These are phyloP conservation scores for Davidsoniella virescens DNA, from an alignment of 2,329 filamentous ascomycete species.

Conservation along the genomic window DNA sequence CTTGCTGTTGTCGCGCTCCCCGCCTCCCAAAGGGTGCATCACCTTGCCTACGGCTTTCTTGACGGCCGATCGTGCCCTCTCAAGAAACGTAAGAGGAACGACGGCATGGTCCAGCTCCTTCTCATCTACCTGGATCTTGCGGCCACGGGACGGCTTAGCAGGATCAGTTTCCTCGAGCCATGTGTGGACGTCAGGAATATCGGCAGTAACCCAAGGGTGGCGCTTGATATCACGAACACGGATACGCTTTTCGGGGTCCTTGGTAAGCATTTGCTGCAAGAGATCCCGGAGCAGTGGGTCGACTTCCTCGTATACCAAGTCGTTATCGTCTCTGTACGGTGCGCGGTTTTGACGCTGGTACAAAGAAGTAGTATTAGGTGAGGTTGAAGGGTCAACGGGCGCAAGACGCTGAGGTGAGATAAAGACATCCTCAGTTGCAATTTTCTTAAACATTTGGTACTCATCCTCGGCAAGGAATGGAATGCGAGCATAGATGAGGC, in stretches of 20 bases:
- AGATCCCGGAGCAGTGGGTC: slow-evolving; percentile 68
- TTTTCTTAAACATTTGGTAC: slow-evolving; percentile 79
- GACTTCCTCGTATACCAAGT: slow-evolving; percentile 72
- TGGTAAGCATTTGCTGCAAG: slow-evolving; percentile 62
- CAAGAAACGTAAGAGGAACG: slow-evolving; percentile 72
- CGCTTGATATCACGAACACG: slow-evolving; percentile 82
- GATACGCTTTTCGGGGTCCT: slow-evolving; percentile 80
- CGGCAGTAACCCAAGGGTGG: slow-evolving; percentile 77
- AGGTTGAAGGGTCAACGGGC: slow-evolving; percentile 48
- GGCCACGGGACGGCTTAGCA: slow-evolving; percentile 56
- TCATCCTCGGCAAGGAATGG: slow-evolving; percentile 87
- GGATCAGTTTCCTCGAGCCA: slow-evolving; percentile 97
- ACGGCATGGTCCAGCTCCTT: slow-evolving; percentile 82
- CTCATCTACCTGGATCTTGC: slow-evolving; percentile 82
- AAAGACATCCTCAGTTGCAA: slow-evolving; percentile 83
- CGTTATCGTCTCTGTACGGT: slow-evolving; percentile 60
- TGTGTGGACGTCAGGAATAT: slow-evolving; percentile 52
- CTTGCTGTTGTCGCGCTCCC: slow-evolving; percentile 37
- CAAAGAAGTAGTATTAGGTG: slow-evolving; percentile 36
- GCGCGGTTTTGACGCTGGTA: slow-evolving; percentile 42
- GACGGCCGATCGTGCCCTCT: slow-evolving; percentile 66
- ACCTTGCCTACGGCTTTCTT: slow-evolving; percentile 50
- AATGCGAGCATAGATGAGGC: slow-evolving; percentile 82
- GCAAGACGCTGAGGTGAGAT: slow-evolving; percentile 71
- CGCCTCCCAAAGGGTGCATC: slow-evolving; percentile 36